Evolutionary conservation across 176 grass and related monocot genomes (phyloP).

Genomic region (Avena eriantha): DNA sequence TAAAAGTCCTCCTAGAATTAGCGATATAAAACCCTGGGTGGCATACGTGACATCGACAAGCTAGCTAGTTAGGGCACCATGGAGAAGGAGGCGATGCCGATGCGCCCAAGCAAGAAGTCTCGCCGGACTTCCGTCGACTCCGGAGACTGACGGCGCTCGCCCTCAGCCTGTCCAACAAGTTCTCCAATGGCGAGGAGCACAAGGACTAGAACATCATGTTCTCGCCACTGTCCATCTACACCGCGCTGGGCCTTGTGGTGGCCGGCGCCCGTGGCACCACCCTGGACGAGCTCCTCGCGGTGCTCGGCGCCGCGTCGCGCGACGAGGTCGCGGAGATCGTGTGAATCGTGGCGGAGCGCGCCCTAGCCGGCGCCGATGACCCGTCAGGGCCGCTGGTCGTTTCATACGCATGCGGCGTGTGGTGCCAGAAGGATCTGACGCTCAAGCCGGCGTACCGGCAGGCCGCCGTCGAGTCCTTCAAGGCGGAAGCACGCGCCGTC

Average conservation of each 20-base stretch:
- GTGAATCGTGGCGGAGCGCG: background rate
- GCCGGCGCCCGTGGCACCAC: conserved; percentile 16
- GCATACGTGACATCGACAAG: background rate
- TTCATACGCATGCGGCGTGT: conserved; percentile 37
- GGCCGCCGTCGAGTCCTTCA: background rate
- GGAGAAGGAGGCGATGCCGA: background rate
- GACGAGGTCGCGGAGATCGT: conserved; percentile 1
- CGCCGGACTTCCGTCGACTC: background rate
- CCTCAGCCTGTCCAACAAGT: background rate
- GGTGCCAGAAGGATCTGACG: conserved; percentile 6
- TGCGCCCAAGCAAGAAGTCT: conserved; percentile 13
- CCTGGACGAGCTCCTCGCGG: conserved; percentile 4
- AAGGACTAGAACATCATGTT: background rate
- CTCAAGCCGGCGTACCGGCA: conserved; percentile 41
- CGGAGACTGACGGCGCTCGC: background rate
- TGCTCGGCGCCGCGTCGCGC: conserved; percentile 11
- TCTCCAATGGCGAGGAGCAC: background rate
- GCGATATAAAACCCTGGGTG: too few species aligned
- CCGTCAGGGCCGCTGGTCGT: conserved; percentile 24
- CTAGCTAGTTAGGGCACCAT: background rate
- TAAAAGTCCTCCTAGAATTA: too few species aligned
- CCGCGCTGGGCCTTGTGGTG: background rate
- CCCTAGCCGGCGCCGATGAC: background rate
- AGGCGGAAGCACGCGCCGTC: conserved; percentile 2
- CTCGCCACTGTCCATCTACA: conserved; percentile 41